Evolutionary conservation across 148 eudicot genomes (phyloP), one percentile per base, ranked within the genome.

Genomic region (Selenicereus undatus): DNA sequence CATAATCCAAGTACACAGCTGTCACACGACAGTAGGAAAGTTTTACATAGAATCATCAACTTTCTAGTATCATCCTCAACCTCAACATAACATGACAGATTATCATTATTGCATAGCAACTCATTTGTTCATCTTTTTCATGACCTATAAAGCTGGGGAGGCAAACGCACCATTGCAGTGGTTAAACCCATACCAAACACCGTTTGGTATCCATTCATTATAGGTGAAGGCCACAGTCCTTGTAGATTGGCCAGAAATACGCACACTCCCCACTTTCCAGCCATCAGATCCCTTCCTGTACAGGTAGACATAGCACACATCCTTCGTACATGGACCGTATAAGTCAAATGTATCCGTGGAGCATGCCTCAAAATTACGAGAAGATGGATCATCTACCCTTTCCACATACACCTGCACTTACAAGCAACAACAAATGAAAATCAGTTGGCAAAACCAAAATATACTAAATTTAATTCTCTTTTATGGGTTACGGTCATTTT

Each of bases 281-380:
- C 93, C 91, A 82, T 87, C 91, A 26, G 72, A 52, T 56, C 92
- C 92, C 56, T 79, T 82, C 80, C 91, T 82, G 78, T 82, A 79
- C 69, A 90, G 50, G 79, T 88, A 87, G 52, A 86, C 84, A 74
- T 88, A 88, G 79, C 93, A 90, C 35, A 90, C 84, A 76, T 87
- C 84, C 11, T 81, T 82, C 20, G 87, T 83, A 76, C 91, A 90
- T 10, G 93, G 90, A 10, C 93, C 93, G 0, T 43, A 65, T 36
- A 90, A 70, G 42, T 85, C 82, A 65, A 87, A 90, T 43, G 90
- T 89, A 84, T 90, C 89, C 18, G 87, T 84, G n/a, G 91, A 90
- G 80, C 91, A 90, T 24, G 88, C 86, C 85, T 90, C 91, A 26
- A 90, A 90, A 14, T 84, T 81, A 32, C 80, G 84, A 18, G 91